phyloP scores from a whole-genome alignment of 495 filamentous ascomycete genomes.

The Xylaria sp. region DNA sequence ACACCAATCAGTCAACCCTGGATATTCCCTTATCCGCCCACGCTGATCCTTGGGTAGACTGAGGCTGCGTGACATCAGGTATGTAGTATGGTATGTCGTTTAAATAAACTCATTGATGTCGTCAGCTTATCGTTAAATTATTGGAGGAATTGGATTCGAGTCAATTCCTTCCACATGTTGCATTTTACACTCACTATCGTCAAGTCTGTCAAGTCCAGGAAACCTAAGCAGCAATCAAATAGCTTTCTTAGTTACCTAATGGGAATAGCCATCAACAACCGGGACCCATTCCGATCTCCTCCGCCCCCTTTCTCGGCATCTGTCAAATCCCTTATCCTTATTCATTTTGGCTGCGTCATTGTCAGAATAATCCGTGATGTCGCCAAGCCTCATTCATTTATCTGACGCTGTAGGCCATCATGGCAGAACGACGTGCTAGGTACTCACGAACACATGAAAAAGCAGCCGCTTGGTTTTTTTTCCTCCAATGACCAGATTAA shows the following conservation, averaged over 20 bases:
- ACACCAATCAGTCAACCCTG: too few species aligned
- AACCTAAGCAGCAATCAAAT: background rate
- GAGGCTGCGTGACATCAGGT: too few species aligned
- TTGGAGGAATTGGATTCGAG: background rate
- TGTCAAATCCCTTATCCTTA: background rate
- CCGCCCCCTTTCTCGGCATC: background rate
- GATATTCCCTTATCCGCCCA: too few species aligned
- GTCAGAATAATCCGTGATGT: background rate
- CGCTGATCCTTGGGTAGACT: too few species aligned
- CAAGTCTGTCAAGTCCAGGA: background rate
- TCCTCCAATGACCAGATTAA: slow-evolving; percentile 11
- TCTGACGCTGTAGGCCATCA: slow-evolving; percentile 1
- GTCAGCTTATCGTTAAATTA: background rate
- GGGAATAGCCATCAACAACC: background rate
- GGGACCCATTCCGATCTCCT: background rate
- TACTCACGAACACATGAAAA: background rate
- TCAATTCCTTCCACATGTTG: background rate
- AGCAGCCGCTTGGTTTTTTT: background rate
- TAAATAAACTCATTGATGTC: background rate
- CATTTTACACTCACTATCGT: background rate
- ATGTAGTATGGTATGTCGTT: background rate
- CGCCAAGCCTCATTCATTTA: slow-evolving; percentile 11
- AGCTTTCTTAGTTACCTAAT: background rate
- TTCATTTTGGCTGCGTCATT: background rate
- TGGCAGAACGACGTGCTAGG: background rate